Percentiles rank a stretch among this genome's conserved stretches.
Conservation (phyloP, 768 basidiomycete genomes). For the Suillus brevipes region DNA sequence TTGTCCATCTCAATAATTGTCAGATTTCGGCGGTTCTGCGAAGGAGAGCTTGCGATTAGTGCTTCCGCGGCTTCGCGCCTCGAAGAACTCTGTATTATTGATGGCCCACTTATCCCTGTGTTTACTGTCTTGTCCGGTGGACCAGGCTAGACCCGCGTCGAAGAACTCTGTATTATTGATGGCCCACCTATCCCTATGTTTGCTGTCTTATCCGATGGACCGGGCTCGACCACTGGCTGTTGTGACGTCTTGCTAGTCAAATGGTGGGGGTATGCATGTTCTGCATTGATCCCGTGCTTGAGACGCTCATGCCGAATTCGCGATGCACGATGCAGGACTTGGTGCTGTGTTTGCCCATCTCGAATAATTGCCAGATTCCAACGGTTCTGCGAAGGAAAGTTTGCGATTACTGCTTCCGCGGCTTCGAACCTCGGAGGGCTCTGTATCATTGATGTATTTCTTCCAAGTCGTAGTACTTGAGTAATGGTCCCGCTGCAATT, state of each 20-base stretch:
- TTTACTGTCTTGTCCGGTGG: neutral
- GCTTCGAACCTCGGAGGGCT: neutral
- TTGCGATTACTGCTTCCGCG: conserved; percentile 5
- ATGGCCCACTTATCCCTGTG: neutral
- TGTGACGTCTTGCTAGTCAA: neutral
- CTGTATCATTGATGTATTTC: no score
- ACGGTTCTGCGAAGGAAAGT: conserved; percentile 13
- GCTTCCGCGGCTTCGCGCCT: neutral
- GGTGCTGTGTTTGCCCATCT: conserved; percentile 34
- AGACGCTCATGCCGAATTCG: conserved; percentile 24
- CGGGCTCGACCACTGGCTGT: no score
- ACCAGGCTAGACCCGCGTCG: no score
- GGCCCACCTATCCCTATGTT: neutral
- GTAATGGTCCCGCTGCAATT: no score
- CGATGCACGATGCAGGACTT: conserved; percentile 33
- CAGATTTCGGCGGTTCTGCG: conserved; percentile 7
- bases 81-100: neutral
- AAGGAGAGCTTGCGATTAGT: conserved; percentile 12
- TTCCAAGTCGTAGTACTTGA: no score
- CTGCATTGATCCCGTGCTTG: conserved; percentile 8
- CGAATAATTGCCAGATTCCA: neutral
- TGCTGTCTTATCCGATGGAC: neutral
- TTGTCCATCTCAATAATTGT: conserved; percentile 24
- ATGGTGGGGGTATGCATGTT: neutral
- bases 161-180: neutral